Conservation (phyloP, 73 alveolate genomes). For the Paramecium tetraurelia region DNA sequence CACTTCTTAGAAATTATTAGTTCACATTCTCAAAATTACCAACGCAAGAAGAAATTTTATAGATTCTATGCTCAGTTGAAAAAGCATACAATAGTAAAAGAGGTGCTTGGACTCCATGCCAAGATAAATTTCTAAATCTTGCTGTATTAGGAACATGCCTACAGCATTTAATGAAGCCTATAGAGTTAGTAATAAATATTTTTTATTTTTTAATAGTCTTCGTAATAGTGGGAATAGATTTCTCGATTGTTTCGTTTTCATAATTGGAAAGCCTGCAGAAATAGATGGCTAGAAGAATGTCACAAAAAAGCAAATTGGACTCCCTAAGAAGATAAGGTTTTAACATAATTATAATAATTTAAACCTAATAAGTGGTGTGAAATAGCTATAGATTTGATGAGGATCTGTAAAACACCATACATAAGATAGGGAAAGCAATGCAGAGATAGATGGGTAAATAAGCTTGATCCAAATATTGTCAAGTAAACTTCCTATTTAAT, state of each 20-base stretch:
- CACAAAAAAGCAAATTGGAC: conserved; percentile 5
- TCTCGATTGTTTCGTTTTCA: background rate
- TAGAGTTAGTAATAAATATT: background rate
- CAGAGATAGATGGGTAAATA: conserved; percentile 45
- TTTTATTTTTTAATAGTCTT: background rate
- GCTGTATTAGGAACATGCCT: background rate
- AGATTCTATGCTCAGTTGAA: background rate
- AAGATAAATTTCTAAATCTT: conserved; percentile 7
- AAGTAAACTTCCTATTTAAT: background rate
- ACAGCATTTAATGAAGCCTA: background rate
- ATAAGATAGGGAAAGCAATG: conserved; percentile 13
- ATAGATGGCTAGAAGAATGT: background rate
- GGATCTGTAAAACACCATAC: background rate
- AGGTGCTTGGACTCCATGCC: background rate
- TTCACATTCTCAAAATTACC: background rate
- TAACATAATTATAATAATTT: background rate
- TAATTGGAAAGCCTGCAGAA: conserved; percentile 49
- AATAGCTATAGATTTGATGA: conserved; percentile 27
- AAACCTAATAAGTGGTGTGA: conserved; percentile 38
- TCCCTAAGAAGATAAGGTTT: background rate
- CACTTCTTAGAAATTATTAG: background rate
- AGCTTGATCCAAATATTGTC: conserved; percentile 24
- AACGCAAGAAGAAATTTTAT: background rate
- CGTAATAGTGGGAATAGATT: conserved; percentile 3
- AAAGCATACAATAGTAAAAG: background rate